Evolutionary conservation across 257 asterid genomes (phyloP), one percentile per base, ranked within the genome.

Genomic region (Jacaranda mimosifolia): DNA sequence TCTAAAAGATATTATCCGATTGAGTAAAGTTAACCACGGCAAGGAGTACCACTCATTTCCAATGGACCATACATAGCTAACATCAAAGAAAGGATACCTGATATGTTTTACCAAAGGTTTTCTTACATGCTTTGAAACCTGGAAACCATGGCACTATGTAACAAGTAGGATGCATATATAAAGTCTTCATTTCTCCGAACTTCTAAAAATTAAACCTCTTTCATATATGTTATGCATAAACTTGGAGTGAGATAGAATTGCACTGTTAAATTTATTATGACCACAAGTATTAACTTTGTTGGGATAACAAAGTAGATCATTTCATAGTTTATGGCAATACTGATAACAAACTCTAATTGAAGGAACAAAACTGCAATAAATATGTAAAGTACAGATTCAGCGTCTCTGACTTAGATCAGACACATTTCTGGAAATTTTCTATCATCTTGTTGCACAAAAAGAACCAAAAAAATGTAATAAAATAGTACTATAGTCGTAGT

Each of bases 121-220:
- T 80, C 99, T 87, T 52, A 97, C 99, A 84, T 95, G 99, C 84
- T 95, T 98, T 66, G 92, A 88, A 39, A 94, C 99, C 99, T 90
- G 87, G 48, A 74, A 79, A 17, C 58, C 74, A 77, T 7, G 4
- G 58, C 38, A 75, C 52, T 68, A 75, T 40, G 63, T 43, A 40
- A 83, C 15, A n/a, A 68, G 67, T 57, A 58, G 39, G 55, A 38
- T 38, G 53, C 36, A 72, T 21, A 72, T 57, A 40, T 59, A 49
- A 45, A 39, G 43, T 46, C 12, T 53, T 43, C 58, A 39, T 62
- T 53, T 68, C 32, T 68, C 42, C 19, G 56, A 32, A 67, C 39
- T 9, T 66, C n/a, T 40, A 18, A 63, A 43, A 2, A n/a, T 14
- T 32, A 21, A 14, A 6, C 10, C 18, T 45, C 62, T 9, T 26